Evolutionary conservation across 2,329 filamentous ascomycete species (phyloP), one percentile per base, ranked within the genome.

Genomic region (Elsinoe necatrix): DNA sequence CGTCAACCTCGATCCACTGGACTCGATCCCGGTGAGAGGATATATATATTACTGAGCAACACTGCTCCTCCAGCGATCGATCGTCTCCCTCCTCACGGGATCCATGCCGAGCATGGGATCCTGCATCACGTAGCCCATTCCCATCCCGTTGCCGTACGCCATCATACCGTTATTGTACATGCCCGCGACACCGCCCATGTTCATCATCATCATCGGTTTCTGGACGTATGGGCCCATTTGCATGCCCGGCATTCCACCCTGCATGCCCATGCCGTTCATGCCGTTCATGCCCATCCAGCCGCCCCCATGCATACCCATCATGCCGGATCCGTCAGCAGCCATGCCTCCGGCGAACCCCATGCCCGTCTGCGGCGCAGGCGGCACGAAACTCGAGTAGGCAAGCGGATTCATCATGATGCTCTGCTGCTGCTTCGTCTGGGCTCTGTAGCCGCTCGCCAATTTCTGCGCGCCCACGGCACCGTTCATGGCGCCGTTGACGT

Each of bases 1-100:
- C n/a, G n/a, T n/a, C n/a, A n/a, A n/a, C n/a, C n/a, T n/a, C n/a
- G n/a, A n/a, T n/a, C n/a, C n/a, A n/a, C n/a, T n/a, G n/a, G n/a
- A n/a, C n/a, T n/a, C n/a, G n/a, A n/a, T n/a, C n/a, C n/a, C n/a
- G n/a, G n/a, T n/a, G n/a, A n/a, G n/a, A n/a, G n/a, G n/a, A 7
- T 11, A 12, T 14, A 34, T 29, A 11, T 20, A 35, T 43, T 58
- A 61, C 54, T 61, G 63, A 59, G 62, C 63, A 56, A 75, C 66
- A 48, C 70, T 67, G 63, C 78, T 73, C 64, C 80, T 75, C 81
- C 81, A 84, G 31, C 75, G 77, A 70, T 83, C 79, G 68, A 84
- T 82, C 58, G 78, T 71, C 58, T 77, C 79, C 55, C 78, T 71
- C 64, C 81, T 78, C 55, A 71, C 71, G 3, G 73, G 69, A 64